Base-by-base conservation (phyloP, 1,284 basidiomycete species). In the Moesziomyces antarcticus region DNA sequence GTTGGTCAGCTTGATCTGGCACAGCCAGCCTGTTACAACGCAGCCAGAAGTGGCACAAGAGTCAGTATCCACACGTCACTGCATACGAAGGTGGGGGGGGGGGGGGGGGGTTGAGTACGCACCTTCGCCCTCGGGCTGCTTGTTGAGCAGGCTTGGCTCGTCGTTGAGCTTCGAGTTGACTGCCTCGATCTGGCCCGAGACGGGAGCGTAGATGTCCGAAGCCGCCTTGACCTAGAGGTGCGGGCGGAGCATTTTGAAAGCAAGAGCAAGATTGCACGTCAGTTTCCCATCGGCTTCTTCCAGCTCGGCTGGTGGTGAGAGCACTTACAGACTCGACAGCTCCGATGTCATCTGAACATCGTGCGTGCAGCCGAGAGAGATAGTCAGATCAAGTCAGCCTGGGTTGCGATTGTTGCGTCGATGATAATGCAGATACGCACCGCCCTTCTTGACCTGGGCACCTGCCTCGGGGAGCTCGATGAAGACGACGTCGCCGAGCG, bases 401-500 rank as follows among this genome's bases (percentile, higher is more conserved):
- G 41, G n/a, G 20, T 42, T 25, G n/a, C n/a, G n/a, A n/a, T n/a
- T n/a, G n/a, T n/a, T n/a, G 24, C 24, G 24, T 25, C 24, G 4
- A 6, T 25, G 16, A 41, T 1, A 13, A 16, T 49, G 13, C 33
- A 11, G 46, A 6, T 52, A 78, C 87, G 80, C 73, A 97, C 96
- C 93, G 79, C 93, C 94, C 85, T 91, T 87, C 40, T 85, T 84
- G 60, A 98, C 88, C 74, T 89, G 86, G 3, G 88, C 87, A 10
- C 92, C 93, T n/a, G 88, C 84, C 14, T 85, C 78, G 3, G 94
- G 93, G 56, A 99, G 88, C 85, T 99, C 97, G 58, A 99, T 94
- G 86, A 94, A 99, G 50, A 99, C 96, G 60, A 99, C 94, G 85
- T 99, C 97, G 25, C 96, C 97, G 4, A 99, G 88, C 52, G 91